Base-by-base conservation (phyloP, 148 eudicot species). In the Amaranthus cruentus region DNA sequence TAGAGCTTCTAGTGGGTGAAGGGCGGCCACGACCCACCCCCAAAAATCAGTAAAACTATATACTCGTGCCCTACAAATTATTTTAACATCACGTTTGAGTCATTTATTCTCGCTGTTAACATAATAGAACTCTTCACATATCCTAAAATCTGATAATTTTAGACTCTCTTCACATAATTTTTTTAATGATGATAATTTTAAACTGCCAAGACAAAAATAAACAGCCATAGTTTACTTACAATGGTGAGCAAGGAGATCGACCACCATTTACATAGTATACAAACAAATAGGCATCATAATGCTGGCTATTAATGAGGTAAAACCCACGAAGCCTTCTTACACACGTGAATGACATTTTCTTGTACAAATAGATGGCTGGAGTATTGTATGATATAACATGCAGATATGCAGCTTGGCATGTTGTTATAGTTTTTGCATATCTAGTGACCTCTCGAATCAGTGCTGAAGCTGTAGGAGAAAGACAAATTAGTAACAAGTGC, bases 321-420 rank as follows among this genome's bases (percentile, higher is more conserved):
- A 90, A 95, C 53, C 89, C 87, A 77, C 74, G 76, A 55, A 95
- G 84, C 84, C 89, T 82, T 76, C 97, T 81, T 57, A 92, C 84
- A 69, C 91, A 92, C 77, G 84, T 85, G 78, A 95, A 95, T 64
- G 89, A 90, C 97, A 95, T 83, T 84, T 90, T 90, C 81, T 88
- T 78, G 88, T 95, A 92, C 80, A 95, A 80, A 82, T 79, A 85
- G 76, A 95, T 92, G 72, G 97, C 99, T 5, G 96, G 82, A 79
- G 85, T 82, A 69, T 95, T 95, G 74, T 95, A 95, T 9, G 94
- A 92, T 75, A 95, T 90, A 78, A 95, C 99, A 61, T 95, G 99
- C 70, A 92, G 84, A 80, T 92, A 95, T 63, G 86, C 91, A 76
- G 92, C 99, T 55, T 87, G 83, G 76, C 99, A 90, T 52, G 81